These are phyloP conservation scores for Vachellia pachyceras DNA, from an alignment of 306 rosid genomes.

Conservation along the genomic window DNA sequence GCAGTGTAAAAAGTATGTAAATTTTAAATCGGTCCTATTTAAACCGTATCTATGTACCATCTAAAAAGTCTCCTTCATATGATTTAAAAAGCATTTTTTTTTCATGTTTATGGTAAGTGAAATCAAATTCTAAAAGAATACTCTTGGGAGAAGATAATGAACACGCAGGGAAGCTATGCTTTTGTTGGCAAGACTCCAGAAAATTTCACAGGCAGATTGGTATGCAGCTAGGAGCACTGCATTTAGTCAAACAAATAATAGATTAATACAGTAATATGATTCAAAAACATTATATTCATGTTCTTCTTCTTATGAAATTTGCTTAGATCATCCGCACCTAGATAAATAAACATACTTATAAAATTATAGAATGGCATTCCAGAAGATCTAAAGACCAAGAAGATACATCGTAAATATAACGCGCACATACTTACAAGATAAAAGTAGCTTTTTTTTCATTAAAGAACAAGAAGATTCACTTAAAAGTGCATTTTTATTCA, in stretches of 20 bases:
- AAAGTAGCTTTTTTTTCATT: too few relatives aligned
- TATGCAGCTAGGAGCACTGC: not conserved
- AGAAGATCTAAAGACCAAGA: not conserved
- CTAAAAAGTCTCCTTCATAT: too few relatives aligned
- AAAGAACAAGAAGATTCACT: too few relatives aligned
- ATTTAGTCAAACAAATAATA: not conserved
- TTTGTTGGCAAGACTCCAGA: not conserved
- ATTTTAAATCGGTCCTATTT: too few relatives aligned
- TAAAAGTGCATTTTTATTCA: too few relatives aligned
- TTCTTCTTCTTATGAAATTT: not conserved
- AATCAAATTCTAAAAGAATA: not conserved
- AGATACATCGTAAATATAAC: too few relatives aligned
- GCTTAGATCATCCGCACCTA: not conserved
- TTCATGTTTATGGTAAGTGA: too few relatives aligned
- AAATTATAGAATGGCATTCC: not conserved
- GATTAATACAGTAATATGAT: not conserved
- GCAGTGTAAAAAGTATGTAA: too few relatives aligned
- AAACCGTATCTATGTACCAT: too few relatives aligned
- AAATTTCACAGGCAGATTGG: not conserved
- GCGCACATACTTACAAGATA: too few relatives aligned
- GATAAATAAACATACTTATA: not conserved
- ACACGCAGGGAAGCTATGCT: not conserved
- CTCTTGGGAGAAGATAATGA: conserved; percentile 1
- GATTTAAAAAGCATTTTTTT: too few relatives aligned
- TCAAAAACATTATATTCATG: not conserved